Evolutionary conservation across 257 asterid genomes (phyloP).

Genomic region (Cinchona pubescens): DNA sequence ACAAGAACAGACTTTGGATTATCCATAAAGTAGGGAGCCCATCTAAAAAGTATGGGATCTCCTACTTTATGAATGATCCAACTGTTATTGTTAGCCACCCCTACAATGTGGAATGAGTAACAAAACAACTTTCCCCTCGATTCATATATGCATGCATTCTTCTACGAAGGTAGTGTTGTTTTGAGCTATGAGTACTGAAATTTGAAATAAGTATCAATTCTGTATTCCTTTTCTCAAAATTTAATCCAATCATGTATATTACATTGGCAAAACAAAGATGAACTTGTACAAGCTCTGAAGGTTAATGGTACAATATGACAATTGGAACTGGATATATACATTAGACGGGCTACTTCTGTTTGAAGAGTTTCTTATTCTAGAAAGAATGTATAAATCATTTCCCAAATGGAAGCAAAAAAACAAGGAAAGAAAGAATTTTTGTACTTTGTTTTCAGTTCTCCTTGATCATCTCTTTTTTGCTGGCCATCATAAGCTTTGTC

Average conservation of each 20-base stretch:
- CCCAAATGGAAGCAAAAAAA: neutral
- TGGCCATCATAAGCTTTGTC: neutral
- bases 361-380: neutral
- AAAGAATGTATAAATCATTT: constrained; percentile 2
- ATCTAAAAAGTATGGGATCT: too few species aligned
- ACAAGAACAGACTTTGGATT: too few species aligned
- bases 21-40: too few species aligned
- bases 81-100: too few species aligned
- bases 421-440: constrained; percentile 5
- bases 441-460: neutral
- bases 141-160: too few species aligned
- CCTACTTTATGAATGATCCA: too few species aligned
- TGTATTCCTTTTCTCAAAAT: neutral
- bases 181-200: too few species aligned
- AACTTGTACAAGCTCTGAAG: neutral
- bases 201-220: neutral
- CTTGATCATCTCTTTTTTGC: neutral
- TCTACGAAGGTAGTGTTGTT: too few species aligned
- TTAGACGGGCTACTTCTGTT: neutral
- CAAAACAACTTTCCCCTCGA: too few species aligned
- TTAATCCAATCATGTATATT: too few species aligned
- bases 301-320: neutral
- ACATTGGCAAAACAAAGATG: neutral
- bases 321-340: neutral
- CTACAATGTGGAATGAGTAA: too few species aligned